A percentile compares a stretch with the other conserved stretches of the same genome.
Evolutionary conservation across 1,284 basidiomycete genomes (phyloP).

Genomic region (Butyriboletus appendiculatus): DNA sequence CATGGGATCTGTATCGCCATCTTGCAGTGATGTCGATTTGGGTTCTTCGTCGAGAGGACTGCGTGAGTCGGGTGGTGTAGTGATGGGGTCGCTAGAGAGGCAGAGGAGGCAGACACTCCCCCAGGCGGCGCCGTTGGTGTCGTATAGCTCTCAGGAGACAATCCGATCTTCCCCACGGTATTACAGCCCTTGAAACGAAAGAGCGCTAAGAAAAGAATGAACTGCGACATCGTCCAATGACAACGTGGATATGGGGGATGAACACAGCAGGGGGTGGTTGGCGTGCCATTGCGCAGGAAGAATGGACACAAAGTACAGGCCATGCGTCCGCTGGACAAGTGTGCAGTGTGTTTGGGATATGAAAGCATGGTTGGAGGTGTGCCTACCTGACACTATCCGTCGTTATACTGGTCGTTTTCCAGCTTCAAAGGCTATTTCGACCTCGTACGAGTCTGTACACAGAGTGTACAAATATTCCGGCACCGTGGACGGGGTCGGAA

Average conservation of each 20-base stretch:
- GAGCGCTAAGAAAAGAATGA: conserved; percentile 25
- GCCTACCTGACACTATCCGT: conserved; percentile 99
- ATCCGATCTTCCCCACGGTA: conserved; percentile 75
- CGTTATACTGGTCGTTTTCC: conserved; percentile 91
- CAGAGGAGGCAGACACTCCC: conserved; percentile 22
- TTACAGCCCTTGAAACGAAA: conserved; percentile 73
- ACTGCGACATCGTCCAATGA: conserved; percentile 22
- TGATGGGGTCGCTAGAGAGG: conserved; percentile 25
- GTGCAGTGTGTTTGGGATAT: conserved; percentile 11
- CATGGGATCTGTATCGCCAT: conserved; percentile 31
- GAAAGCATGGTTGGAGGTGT: conserved; percentile 11
- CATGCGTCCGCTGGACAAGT: conserved; percentile 12
- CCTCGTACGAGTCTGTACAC: conserved; percentile 91
- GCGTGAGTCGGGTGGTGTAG: conserved; percentile 35
- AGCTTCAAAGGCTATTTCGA: conserved; percentile 87
- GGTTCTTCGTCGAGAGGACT: conserved; percentile 47
- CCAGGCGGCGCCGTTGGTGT: conserved; percentile 53
- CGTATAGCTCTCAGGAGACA: conserved; percentile 94
- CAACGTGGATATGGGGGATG: conserved; percentile 16
- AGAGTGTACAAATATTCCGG: conserved; percentile 71
- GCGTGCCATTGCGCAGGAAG: conserved; percentile 4
- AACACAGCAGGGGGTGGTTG: conserved; percentile 9
- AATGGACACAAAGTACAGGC: conserved; percentile 9
- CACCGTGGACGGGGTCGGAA: conserved; percentile 32
- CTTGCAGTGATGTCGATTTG: conserved; percentile 40